Evolutionary conservation across 2,329 filamentous ascomycete species (phyloP).

Genomic region (Penicillium verrucosum): DNA sequence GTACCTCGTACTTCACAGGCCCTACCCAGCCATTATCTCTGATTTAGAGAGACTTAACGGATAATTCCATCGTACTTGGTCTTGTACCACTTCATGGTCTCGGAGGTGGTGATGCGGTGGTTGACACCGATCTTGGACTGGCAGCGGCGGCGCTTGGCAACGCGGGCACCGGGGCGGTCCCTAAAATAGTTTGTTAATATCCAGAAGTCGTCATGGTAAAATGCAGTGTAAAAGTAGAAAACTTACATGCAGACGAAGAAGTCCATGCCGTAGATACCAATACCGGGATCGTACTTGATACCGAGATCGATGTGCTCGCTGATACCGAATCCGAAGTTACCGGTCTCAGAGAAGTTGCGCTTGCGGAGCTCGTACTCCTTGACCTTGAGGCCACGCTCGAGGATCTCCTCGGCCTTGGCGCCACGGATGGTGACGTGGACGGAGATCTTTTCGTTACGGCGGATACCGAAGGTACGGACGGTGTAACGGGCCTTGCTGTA

Average conservation of each 20-base stretch:
- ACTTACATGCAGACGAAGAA: constrained; percentile 99
- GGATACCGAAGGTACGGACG: constrained; percentile 99
- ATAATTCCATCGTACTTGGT: constrained; percentile 97
- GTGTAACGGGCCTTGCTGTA: constrained; percentile 99
- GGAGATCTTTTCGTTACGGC: constrained; percentile 99
- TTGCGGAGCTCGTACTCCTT: constrained; percentile 99
- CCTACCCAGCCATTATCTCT: constrained; percentile 6
- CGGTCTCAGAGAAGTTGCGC: constrained; percentile 99
- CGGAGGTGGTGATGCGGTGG: constrained; percentile 90
- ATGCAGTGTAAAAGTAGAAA: neutral
- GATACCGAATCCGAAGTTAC: constrained; percentile 99
- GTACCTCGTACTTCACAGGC: constrained; percentile 32
- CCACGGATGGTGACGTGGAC: constrained; percentile 99
- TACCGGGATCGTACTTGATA: constrained; percentile 99
- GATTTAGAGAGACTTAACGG: constrained; percentile 64
- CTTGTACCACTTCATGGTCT: constrained; percentile 99
- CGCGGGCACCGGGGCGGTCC: constrained; percentile 96
- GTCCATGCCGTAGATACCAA: constrained; percentile 99
- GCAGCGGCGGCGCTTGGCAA: constrained; percentile 88
- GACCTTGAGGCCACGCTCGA: constrained; percentile 99
- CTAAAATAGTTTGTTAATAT: constrained; percentile 36
- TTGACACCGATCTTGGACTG: constrained; percentile 79
- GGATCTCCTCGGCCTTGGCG: constrained; percentile 98
- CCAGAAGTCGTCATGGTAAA: neutral
- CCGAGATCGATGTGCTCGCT: constrained; percentile 99